These are phyloP conservation scores for Aspergillus sp. DNA, from an alignment of 2,329 filamentous ascomycete species.

Conservation along the genomic window DNA sequence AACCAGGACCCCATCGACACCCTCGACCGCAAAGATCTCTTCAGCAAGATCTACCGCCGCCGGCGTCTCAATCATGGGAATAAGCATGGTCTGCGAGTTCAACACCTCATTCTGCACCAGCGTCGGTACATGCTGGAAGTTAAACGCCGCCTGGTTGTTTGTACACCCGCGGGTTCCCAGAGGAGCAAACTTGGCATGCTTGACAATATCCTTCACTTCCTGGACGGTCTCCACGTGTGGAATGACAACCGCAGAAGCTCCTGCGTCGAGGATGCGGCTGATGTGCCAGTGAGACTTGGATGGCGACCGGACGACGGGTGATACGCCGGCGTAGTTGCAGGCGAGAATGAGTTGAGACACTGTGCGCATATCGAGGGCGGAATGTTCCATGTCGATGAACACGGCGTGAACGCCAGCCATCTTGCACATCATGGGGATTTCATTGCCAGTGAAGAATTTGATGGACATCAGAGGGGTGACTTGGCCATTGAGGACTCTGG, in stretches of 20 bases:
- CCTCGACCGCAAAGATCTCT: constrained; percentile 40
- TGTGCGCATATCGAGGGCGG: constrained; percentile 35
- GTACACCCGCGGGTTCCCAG: constrained; percentile 36
- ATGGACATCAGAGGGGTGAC: constrained; percentile 26
- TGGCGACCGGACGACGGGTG: constrained; percentile 43
- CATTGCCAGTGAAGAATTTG: constrained; percentile 35
- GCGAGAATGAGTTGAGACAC: constrained; percentile 40
- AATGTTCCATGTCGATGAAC: constrained; percentile 48
- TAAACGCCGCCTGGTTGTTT: constrained; percentile 35
- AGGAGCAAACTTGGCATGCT: constrained; percentile 38
- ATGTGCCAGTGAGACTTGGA: constrained; percentile 40
- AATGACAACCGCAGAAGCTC: constrained; percentile 41
- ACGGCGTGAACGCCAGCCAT: constrained; percentile 43
- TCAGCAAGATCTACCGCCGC: constrained; percentile 39
- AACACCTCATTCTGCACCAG: constrained; percentile 32
- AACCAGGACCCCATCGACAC: constrained; percentile 44
- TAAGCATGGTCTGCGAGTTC: constrained; percentile 38
- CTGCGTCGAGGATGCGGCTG: constrained; percentile 40
- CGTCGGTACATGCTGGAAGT: constrained; percentile 34
- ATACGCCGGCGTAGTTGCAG: constrained; percentile 37
- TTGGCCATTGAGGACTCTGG: constrained; percentile 27
- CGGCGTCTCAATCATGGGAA: constrained; percentile 45
- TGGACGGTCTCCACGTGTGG: constrained; percentile 40
- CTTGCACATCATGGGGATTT: constrained; percentile 39
- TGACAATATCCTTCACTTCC: constrained; percentile 37